These are phyloP conservation scores for Spiraea crenata DNA, from an alignment of 331 rosid species.

Conservation along the genomic window DNA sequence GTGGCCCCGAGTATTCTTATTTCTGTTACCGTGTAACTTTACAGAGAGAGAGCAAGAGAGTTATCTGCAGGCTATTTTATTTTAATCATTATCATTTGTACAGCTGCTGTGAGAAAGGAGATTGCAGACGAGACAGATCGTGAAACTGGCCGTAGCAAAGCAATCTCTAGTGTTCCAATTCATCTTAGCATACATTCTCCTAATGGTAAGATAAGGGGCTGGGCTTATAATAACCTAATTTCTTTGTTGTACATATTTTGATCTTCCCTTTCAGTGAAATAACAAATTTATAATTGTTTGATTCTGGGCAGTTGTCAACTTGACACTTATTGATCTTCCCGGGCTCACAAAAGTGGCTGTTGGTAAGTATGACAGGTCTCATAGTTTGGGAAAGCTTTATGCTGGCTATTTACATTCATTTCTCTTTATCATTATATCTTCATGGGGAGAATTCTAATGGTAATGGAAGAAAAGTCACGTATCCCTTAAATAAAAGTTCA, in stretches of 20 bases:
- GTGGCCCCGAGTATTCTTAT: background rate
- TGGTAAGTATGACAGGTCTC: constrained; percentile 54
- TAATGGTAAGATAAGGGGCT: constrained; percentile 44
- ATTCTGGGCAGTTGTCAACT: constrained; percentile 80
- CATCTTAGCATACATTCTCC: constrained; percentile 96
- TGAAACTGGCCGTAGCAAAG: constrained; percentile 82
- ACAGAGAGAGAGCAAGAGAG: background rate
- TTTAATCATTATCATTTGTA: constrained; percentile 21
- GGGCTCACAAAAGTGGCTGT: constrained; percentile 97
- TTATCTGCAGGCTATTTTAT: background rate
- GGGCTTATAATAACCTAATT: background rate
- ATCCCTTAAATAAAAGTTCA: background rate
- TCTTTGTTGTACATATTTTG: background rate
- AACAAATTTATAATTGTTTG: constrained; percentile 9
- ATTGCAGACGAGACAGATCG: constrained; percentile 92
- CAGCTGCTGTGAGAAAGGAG: constrained; percentile 95
- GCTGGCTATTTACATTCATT: background rate
- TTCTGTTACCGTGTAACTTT: too few relatives aligned
- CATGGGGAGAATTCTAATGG: background rate
- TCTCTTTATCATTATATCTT: background rate
- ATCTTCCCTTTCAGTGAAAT: background rate
- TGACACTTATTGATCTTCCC: constrained; percentile 95
- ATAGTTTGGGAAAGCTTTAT: background rate
- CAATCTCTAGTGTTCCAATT: constrained; percentile 86
- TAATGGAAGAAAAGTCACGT: background rate